Conservation (phyloP, 2,329 filamentous ascomycete genomes). For the Ascomycota sp. region DNA sequence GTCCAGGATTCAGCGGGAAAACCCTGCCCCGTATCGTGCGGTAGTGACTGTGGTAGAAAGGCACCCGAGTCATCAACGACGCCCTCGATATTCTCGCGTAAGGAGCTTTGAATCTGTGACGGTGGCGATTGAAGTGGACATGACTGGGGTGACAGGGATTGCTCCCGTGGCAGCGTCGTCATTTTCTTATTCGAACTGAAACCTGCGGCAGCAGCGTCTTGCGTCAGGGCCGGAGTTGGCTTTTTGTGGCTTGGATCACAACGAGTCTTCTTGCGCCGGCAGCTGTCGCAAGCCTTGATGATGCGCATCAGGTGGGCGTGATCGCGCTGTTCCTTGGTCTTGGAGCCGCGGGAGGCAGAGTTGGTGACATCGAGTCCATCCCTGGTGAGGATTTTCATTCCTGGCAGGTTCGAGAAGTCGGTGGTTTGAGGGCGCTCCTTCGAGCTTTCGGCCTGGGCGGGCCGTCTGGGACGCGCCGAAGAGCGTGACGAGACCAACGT, state of each 20-base stretch:
- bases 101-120: background rate
- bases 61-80: constrained; percentile 1
- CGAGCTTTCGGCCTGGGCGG: constrained; percentile 7
- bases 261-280: constrained; percentile 38
- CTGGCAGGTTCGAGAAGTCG: constrained; percentile 32
- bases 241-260: constrained; percentile 38
- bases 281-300: constrained; percentile 43
- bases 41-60: background rate
- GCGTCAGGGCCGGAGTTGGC: constrained; percentile 12
- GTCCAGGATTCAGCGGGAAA: too few relatives aligned
- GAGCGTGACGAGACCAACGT: constrained; percentile 11
- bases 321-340: constrained; percentile 45
- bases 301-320: constrained; percentile 44
- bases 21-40: too few relatives aligned
- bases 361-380: constrained; percentile 41
- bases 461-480: constrained; percentile 7
- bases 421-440: constrained; percentile 10
- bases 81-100: background rate
- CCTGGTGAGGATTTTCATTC: constrained; percentile 45
- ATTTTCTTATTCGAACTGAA: constrained; percentile 20
- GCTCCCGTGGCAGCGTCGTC: constrained; percentile 8
- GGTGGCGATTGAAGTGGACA: constrained; percentile 6
- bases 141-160: constrained; percentile 4
- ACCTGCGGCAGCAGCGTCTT: constrained; percentile 6
- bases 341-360: constrained; percentile 36